These are phyloP conservation scores for Coprinopsis cinerea DNA, from an alignment of 768 basidiomycete species.

Conservation along the genomic window DNA sequence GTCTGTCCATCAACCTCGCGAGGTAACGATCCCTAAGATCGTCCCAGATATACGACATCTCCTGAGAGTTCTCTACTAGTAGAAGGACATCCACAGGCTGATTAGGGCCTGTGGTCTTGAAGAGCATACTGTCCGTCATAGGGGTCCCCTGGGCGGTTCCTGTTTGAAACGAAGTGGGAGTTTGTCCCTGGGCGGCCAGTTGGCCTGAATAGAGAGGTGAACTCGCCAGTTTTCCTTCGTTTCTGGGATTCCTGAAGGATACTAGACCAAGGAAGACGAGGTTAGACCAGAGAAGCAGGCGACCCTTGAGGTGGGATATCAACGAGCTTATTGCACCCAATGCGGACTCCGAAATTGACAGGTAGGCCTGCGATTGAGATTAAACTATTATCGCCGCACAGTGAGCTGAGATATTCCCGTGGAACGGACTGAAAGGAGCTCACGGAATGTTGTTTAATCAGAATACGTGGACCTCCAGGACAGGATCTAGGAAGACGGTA, in stretches of 20 bases:
- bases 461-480: background rate
- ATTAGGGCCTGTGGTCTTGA: slow-evolving; percentile 14
- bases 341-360: slow-evolving; percentile 4
- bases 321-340: background rate
- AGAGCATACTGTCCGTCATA: slow-evolving; percentile 4
- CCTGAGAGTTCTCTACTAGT: slow-evolving; percentile 51
- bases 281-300: slow-evolving; percentile 1
- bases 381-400: slow-evolving; percentile 6
- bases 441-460: background rate
- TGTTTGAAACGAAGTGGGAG: background rate
- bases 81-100: slow-evolving; percentile 37
- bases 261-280: background rate
- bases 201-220: background rate
- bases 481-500: background rate
- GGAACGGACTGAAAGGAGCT: slow-evolving; percentile 2
- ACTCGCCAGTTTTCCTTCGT: slow-evolving; percentile 1
- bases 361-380: slow-evolving; percentile 1
- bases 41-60: slow-evolving; percentile 39
- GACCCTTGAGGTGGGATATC: background rate
- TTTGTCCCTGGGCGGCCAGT: background rate
- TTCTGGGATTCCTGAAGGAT: background rate
- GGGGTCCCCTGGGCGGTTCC: background rate
- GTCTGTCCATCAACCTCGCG: slow-evolving; percentile 33
- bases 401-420: slow-evolving; percentile 6
- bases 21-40: slow-evolving; percentile 45